Evolutionary conservation across 1,284 basidiomycete species (phyloP).

Genomic region (Moesziomyces aphidis): DNA sequence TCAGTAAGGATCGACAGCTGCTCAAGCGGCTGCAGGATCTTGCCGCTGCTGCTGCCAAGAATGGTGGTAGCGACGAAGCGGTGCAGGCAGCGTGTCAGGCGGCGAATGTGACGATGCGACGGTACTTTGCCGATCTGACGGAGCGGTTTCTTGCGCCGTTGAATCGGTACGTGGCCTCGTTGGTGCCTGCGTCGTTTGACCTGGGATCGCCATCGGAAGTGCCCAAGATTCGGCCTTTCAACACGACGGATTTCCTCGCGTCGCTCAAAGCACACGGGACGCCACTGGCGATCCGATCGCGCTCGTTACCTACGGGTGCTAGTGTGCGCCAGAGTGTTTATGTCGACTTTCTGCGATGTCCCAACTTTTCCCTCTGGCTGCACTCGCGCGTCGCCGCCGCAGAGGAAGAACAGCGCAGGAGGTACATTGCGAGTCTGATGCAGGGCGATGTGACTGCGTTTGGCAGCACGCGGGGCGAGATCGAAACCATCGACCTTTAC

Average conservation of each 20-base stretch:
- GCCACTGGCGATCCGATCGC: constrained; percentile 55
- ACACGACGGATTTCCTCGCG: constrained; percentile 79
- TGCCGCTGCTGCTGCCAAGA: constrained; percentile 38
- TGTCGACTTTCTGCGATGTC: constrained; percentile 60
- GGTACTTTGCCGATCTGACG: constrained; percentile 88
- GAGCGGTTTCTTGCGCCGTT: constrained; percentile 90
- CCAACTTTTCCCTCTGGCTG: constrained; percentile 65
- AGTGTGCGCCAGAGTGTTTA: constrained; percentile 57
- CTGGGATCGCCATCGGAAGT: constrained; percentile 48
- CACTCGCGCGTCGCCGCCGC: constrained; percentile 53
- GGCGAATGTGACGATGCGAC: constrained; percentile 74
- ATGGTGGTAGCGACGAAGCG: constrained; percentile 51
- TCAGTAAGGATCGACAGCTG: constrained; percentile 83
- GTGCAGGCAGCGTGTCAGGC: constrained; percentile 6
- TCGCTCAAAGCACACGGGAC: constrained; percentile 82
- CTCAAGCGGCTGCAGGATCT: constrained; percentile 74
- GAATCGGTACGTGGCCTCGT: constrained; percentile 88
- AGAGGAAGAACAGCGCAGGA: constrained; percentile 59
- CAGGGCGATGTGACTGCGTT: constrained; percentile 59
- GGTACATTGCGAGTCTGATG: constrained; percentile 53
- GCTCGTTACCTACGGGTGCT: constrained; percentile 62
- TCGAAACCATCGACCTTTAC: constrained; percentile 62
- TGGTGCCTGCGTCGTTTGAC: constrained; percentile 50
- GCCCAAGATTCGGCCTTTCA: constrained; percentile 76
- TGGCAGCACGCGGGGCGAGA: constrained; percentile 47